These are phyloP conservation scores for Phytophthora europaea DNA, from an alignment of 352 stramenopile species.

Conservation along the genomic window DNA sequence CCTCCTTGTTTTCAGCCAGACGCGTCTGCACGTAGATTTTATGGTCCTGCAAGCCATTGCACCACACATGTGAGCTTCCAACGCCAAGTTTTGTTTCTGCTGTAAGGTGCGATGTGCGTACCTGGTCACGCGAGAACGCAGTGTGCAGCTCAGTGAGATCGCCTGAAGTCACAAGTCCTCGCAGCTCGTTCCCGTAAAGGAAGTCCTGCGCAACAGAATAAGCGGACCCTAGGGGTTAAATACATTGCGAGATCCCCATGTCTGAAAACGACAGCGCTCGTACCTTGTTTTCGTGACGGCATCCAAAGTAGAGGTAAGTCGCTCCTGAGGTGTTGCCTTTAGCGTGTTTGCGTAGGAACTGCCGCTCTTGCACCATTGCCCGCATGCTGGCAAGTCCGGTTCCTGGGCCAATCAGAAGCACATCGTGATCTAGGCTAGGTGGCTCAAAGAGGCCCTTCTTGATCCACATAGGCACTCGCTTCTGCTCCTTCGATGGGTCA, in stretches of 20 bases:
- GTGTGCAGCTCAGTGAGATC: constrained; percentile 82
- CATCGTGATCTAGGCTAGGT: constrained; percentile 47
- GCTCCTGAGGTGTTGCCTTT: constrained; percentile 23
- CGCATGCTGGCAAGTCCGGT: constrained; percentile 93
- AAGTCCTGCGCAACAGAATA: constrained; percentile 71
- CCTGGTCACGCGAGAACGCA: constrained; percentile 93
- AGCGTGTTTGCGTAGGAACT: constrained; percentile 52
- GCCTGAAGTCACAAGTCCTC: constrained; percentile 50
- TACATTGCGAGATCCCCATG: not conserved
- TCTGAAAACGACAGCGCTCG: not conserved
- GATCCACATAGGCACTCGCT: constrained; percentile 83
- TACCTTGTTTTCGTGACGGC: constrained; percentile 83
- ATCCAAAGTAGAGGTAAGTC: constrained; percentile 91
- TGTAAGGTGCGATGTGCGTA: constrained; percentile 20
- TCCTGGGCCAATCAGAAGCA: constrained; percentile 93
- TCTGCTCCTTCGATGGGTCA: constrained; percentile 45
- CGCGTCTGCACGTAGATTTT: constrained; percentile 95
- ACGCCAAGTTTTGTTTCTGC: not conserved
- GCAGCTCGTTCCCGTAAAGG: constrained; percentile 87
- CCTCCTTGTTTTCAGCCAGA: constrained; percentile 84
- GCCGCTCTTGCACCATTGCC: constrained; percentile 88
- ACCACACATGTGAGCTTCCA: not conserved
- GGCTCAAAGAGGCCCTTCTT: constrained; percentile 88
- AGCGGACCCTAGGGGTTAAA: not conserved
- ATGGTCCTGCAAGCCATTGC: constrained; percentile 43